Conservation (phyloP, 257 asterid species). For the Salvia miltiorrhiza region DNA sequence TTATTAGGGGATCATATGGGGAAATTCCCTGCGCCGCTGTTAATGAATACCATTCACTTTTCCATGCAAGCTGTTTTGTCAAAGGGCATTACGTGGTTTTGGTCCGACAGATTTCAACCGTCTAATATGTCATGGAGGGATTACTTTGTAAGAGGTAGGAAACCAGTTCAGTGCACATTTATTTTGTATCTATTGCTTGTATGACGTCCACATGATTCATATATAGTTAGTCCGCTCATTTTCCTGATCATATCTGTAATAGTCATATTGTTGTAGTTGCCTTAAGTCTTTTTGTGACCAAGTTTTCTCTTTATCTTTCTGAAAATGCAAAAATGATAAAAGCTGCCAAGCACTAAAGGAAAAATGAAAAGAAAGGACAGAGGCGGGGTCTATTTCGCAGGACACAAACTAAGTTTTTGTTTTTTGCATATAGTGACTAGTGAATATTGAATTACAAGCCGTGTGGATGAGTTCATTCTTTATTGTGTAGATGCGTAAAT, state of each 20-base stretch:
- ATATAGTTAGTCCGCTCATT: neutral
- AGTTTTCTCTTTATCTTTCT: neutral
- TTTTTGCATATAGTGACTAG: neutral
- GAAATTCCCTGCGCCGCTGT: constrained; percentile 91
- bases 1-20: constrained; percentile 94
- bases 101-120: constrained; percentile 76
- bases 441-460: neutral
- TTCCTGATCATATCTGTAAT: neutral
- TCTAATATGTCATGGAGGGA: constrained; percentile 90
- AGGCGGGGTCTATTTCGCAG: neutral
- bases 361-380: neutral
- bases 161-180: neutral
- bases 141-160: constrained; percentile 50
- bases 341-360: neutral
- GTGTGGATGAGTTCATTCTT: neutral
- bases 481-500: neutral
- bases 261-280: neutral
- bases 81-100: constrained; percentile 83
- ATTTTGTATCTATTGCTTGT: neutral
- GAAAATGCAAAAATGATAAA: neutral
- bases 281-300: neutral
- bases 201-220: neutral
- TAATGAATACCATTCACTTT: constrained; percentile 94
- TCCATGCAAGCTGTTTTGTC: constrained; percentile 94
- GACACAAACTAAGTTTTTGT: neutral